Conservation (phyloP, 192 early-diverging fungal species). For the Bifiguratus adelaidae region DNA sequence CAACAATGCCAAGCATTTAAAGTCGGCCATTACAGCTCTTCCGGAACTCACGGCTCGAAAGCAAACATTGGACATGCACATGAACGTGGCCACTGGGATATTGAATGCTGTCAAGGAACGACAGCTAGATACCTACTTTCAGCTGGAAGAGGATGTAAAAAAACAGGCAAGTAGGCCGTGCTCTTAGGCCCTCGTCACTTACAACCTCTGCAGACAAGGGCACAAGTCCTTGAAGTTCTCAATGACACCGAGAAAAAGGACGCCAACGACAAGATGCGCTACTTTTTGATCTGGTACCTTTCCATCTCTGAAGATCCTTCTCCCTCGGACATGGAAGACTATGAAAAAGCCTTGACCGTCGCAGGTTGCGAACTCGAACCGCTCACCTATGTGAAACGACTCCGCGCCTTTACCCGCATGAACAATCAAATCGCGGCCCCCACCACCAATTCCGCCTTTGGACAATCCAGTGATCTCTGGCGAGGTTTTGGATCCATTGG, state of each 20-base stretch:
- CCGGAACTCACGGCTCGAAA: conserved; percentile 95
- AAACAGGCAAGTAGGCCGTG: conserved; percentile 39
- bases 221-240: conserved; percentile 70
- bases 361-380: conserved; percentile 68
- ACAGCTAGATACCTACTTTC: conserved; percentile 89
- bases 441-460: conserved; percentile 30
- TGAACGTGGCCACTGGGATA: conserved; percentile 90
- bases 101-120: conserved; percentile 85
- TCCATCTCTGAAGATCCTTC: conserved; percentile 55
- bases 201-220: conserved; percentile 43
- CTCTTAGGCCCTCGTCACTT: background rate
- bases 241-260: conserved; percentile 72
- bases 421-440: conserved; percentile 55
- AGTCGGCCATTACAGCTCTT: conserved; percentile 83
- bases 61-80: conserved; percentile 93
- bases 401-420: conserved; percentile 44
- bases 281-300: conserved; percentile 84
- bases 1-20: conserved; percentile 78
- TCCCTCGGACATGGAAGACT: conserved; percentile 77
- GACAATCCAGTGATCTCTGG: conserved; percentile 34
- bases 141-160: conserved; percentile 82
- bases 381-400: conserved; percentile 73
- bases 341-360: conserved; percentile 62
- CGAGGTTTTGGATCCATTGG: conserved; percentile 62
- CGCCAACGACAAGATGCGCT: conserved; percentile 80